These are phyloP conservation scores for Hibiscus syriacus DNA, from an alignment of 345 rosid genomes.

Conservation along the genomic window DNA sequence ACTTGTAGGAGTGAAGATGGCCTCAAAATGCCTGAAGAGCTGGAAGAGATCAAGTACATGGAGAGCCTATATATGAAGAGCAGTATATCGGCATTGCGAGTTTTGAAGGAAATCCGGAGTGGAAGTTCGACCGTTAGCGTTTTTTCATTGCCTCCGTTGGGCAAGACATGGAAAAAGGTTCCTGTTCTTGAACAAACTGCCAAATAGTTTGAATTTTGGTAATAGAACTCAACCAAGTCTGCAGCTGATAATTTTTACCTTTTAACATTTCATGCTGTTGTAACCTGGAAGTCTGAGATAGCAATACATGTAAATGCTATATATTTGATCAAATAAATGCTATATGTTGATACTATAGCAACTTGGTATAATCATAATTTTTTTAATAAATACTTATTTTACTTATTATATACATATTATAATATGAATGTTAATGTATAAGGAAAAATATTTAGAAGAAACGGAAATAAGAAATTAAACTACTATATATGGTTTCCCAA, in stretches of 20 bases:
- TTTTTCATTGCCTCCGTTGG: conserved; percentile 81
- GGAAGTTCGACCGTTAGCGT: conserved; percentile 83
- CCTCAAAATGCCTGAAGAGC: conserved; percentile 39
- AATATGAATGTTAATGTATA: no score
- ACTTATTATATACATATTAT: no score
- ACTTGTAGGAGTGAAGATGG: conserved; percentile 17
- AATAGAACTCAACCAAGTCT: neutral
- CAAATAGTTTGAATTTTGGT: conserved; percentile 25
- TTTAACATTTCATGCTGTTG: conserved; percentile 2
- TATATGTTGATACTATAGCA: conserved; percentile 3
- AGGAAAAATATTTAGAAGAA: no score
- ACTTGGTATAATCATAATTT: conserved; percentile 3
- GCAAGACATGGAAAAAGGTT: conserved; percentile 67
- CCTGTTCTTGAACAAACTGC: conserved; percentile 78
- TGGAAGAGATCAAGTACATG: conserved; percentile 55
- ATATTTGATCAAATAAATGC: no score
- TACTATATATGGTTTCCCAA: no score
- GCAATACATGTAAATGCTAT: conserved; percentile 30
- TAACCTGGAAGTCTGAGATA: conserved; percentile 23
- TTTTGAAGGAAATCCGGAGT: no score
- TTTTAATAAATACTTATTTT: no score
- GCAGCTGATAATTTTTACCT: neutral
- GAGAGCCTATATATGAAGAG: conserved; percentile 86
- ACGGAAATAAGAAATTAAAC: no score
- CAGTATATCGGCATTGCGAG: conserved; percentile 65